These are phyloP conservation scores for Spongospora subterranea DNA, from an alignment of 208 protist species.

Conservation along the genomic window DNA sequence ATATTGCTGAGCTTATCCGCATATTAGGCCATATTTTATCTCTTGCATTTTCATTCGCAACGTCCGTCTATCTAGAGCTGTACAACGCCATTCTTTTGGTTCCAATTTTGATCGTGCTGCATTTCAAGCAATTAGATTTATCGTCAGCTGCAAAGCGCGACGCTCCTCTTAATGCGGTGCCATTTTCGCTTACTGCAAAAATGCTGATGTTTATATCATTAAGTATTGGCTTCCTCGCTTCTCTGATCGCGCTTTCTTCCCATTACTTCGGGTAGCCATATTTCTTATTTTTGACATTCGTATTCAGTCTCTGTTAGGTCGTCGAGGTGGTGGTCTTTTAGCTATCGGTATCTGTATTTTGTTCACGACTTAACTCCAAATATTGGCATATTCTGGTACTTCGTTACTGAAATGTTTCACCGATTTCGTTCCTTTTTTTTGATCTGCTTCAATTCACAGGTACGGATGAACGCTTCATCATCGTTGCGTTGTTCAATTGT, in stretches of 20 bases:
- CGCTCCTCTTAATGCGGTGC: too few species aligned
- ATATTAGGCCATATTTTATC: not conserved
- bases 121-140: too few species aligned
- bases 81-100: not conserved
- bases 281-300: too few species aligned
- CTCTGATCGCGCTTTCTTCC: too few species aligned
- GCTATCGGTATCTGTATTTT: not conserved
- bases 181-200: too few species aligned
- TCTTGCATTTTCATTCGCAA: not conserved
- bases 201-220: too few species aligned
- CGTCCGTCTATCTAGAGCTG: not conserved
- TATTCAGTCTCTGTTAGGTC: not conserved
- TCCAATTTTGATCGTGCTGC: not conserved
- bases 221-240: too few species aligned
- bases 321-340: not conserved
- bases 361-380: constrained; percentile 11
- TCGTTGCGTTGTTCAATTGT: not conserved
- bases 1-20: not conserved
- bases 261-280: too few species aligned
- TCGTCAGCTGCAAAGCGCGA: too few species aligned
- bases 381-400: constrained; percentile 54
- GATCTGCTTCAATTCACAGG: constrained; percentile 11
- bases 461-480: not conserved
- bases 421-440: constrained; percentile 37
- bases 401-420: constrained; percentile 7